Evolutionary conservation across 306 rosid genomes (phyloP).

Genomic region (Vigna nakashimae): DNA sequence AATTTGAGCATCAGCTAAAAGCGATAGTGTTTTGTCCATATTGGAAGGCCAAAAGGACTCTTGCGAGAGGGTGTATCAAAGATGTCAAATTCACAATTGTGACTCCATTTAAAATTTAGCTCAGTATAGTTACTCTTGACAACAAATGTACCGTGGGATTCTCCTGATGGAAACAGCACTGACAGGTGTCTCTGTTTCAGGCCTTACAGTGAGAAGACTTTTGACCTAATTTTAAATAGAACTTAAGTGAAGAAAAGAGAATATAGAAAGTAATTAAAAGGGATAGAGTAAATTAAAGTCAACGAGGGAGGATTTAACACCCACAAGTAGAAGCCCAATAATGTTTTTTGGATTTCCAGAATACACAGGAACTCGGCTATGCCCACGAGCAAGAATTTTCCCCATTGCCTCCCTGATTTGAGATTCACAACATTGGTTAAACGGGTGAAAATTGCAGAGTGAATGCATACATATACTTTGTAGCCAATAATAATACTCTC

Average conservation of each 20-base stretch:
- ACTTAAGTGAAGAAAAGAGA: conserved; percentile 28
- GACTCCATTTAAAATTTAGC: conserved; percentile 18
- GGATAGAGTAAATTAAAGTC: not conserved
- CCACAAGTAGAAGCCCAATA: conserved; percentile 90
- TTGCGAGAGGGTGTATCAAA: conserved; percentile 8
- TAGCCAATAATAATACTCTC: conserved; percentile 8
- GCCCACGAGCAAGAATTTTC: conserved; percentile 94
- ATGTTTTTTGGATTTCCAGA: conserved; percentile 88
- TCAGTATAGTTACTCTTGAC: conserved; percentile 6
- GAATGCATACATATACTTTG: not conserved
- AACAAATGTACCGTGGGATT: conserved; percentile 81
- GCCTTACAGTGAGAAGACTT: conserved; percentile 94
- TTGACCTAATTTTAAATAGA: conserved; percentile 67
- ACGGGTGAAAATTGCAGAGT: conserved; percentile 2
- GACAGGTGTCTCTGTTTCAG: conserved; percentile 97
- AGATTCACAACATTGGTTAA: conserved; percentile 27
- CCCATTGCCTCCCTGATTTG: conserved; percentile 97
- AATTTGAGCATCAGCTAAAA: conserved; percentile 19
- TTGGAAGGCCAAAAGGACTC: conserved; percentile 32
- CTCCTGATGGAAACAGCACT: conserved; percentile 93
- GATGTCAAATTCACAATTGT: not conserved
- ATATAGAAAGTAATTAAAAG: conserved; percentile 5
- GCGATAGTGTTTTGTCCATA: not conserved
- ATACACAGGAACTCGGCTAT: conserved; percentile 97
- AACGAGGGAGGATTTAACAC: conserved; percentile 41